Evolutionary conservation across 2,329 filamentous ascomycete genomes (phyloP).

Genomic region (Neurospora sp.): DNA sequence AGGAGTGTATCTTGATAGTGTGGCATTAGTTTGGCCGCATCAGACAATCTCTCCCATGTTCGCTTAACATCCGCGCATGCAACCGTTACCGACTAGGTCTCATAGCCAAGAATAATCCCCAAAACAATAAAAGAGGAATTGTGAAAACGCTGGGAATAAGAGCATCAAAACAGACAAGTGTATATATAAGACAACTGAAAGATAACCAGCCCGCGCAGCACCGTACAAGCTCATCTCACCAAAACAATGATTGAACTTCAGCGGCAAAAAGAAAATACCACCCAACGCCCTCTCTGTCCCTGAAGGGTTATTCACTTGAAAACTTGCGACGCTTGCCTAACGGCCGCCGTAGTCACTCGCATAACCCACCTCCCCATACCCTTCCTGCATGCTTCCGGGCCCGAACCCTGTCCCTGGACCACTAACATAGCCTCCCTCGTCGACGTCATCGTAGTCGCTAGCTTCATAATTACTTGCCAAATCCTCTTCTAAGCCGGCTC

Average conservation of each 20-base stretch:
- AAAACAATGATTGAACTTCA: not conserved
- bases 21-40: not conserved
- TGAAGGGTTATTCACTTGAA: not conserved
- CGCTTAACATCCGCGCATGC: not conserved
- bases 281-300: not conserved
- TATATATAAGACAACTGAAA: not conserved
- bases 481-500: constrained; percentile 65
- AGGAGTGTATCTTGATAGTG: not conserved
- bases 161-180: not conserved
- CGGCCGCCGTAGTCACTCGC: constrained; percentile 43
- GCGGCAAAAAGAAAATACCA: not conserved
- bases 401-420: constrained; percentile 51
- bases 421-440: constrained; percentile 59
- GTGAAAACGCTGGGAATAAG: not conserved
- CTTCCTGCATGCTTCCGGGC: constrained; percentile 45
- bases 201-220: not conserved
- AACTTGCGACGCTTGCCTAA: not conserved
- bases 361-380: constrained; percentile 45
- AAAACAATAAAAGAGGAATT: not conserved
- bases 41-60: not conserved
- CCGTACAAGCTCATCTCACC: not conserved
- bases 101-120: not conserved
- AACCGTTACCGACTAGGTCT: not conserved
- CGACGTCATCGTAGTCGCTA: constrained; percentile 66
- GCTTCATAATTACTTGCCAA: constrained; percentile 77